Percentiles rank a stretch among this genome's conserved stretches.
Evolutionary conservation across 495 filamentous ascomycete genomes (phyloP).

Genomic region (Hypoxylon rickii): DNA sequence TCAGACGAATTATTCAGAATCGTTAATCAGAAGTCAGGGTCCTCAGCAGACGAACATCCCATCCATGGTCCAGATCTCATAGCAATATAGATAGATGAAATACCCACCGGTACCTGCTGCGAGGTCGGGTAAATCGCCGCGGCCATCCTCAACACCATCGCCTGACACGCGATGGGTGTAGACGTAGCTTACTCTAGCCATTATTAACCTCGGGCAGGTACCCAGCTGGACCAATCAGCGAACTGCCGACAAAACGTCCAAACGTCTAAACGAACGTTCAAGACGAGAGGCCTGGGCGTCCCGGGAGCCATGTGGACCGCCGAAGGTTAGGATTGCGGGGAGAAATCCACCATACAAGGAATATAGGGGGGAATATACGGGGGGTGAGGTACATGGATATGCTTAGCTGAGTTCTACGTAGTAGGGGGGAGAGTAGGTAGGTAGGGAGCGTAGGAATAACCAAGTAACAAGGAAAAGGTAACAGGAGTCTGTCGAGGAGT

Average conservation of each 20-base stretch:
- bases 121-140: conserved; percentile 26
- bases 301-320: conserved; percentile 26
- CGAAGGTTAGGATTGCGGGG: conserved; percentile 31
- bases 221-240: conserved; percentile 28
- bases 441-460: not conserved
- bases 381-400: no score
- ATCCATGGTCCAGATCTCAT: conserved; percentile 31
- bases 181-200: conserved; percentile 24
- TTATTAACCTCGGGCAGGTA: conserved; percentile 30
- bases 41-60: conserved; percentile 11
- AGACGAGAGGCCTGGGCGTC: conserved; percentile 3
- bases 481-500: no score
- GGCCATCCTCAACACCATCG: conserved; percentile 8
- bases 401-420: not conserved
- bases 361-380: not conserved
- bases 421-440: not conserved
- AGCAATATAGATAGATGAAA: conserved; percentile 39
- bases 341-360: conserved; percentile 20
- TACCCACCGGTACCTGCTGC: conserved; percentile 24
- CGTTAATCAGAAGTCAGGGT: conserved; percentile 26
- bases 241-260: conserved; percentile 35
- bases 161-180: conserved; percentile 10
- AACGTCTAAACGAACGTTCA: conserved; percentile 16
- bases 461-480: conserved; percentile 4
- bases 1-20: conserved; percentile 28